Evolutionary conservation across 257 asterid genomes (phyloP), one percentile per base, ranked within the genome.

Genomic region (Apocynum venetum): DNA sequence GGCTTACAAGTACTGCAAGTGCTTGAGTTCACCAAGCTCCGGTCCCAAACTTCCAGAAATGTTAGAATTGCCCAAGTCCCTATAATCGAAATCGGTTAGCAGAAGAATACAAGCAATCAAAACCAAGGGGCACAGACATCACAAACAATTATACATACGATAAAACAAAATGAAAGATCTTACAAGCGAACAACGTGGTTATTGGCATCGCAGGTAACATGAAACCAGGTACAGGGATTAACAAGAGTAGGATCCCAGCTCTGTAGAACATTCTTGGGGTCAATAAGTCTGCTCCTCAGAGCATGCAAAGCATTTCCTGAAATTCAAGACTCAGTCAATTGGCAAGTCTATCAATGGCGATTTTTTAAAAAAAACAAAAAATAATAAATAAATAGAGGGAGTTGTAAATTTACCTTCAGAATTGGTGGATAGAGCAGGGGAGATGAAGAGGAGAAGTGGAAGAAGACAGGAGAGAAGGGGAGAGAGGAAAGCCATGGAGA

Each of bases 241-340:
- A 94, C 98, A 69, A 94, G 96, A 48, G 98, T 94, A 17, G 98
- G 98, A 80, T 92, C 98, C 98, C 98, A 94, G 78, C 97, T 94
- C 71, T 86, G 97, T 4, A 92, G 85, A 82, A 94, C 97, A 82
- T 94, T 91, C 41, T 61, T 87, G 36, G 98, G 97, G 85, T 94
- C 98, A 4, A 86, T 72, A 8, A 94, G 87, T 52, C 89, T 88
- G 79, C 82, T 91, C 78, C 97, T 94, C 84, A 94, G 71, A 82
- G 90, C 88, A 88, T 92, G 92, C 75, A 94, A 80, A 0, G 98
- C 98, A 76, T 86, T 91, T 73, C 98, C 98, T 94, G 88, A 77
- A 68, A 8, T 9, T 5, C 41, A 71, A 52, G 9, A 46, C 9
- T 36, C n/a, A 11, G 5, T 4, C 8, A 80, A 71, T 43, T 64